Evolutionary conservation across 176 grass and related monocot species (phyloP).

Genomic region (Melocanna baccifera): DNA sequence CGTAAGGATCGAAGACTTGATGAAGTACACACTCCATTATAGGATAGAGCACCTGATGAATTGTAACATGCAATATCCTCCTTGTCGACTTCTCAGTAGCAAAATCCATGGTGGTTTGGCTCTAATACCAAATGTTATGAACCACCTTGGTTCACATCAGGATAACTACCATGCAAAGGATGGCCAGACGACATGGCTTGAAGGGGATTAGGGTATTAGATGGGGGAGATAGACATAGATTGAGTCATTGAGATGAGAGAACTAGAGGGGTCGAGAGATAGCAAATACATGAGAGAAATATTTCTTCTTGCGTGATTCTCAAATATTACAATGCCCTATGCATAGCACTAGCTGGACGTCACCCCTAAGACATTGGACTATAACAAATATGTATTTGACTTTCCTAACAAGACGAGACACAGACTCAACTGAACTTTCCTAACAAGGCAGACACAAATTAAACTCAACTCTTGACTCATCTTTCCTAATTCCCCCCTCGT

Average conservation of each 20-base stretch:
- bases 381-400: not conserved
- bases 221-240: not conserved
- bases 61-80: not conserved
- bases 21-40: not conserved
- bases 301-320: not conserved
- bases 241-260: not conserved
- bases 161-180: not conserved
- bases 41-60: not conserved
- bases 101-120: not conserved
- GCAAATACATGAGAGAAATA: not conserved
- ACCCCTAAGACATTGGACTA: not conserved
- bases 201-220: not conserved
- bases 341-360: not conserved
- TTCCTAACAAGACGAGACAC: not conserved
- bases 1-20: not conserved
- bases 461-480: not conserved
- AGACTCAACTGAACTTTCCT: not conserved
- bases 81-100: not conserved
- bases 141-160: too few relatives aligned
- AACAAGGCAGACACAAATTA: not conserved
- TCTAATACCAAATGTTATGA: not conserved
- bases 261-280: not conserved
- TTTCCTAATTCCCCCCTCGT: not conserved
- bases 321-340: not conserved
- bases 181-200: not conserved